Percentiles rank a stretch among this genome's conserved stretches.
phyloP scores from a whole-genome alignment of 768 basidiomycete species.

The Artomyces pyxidatus region DNA sequence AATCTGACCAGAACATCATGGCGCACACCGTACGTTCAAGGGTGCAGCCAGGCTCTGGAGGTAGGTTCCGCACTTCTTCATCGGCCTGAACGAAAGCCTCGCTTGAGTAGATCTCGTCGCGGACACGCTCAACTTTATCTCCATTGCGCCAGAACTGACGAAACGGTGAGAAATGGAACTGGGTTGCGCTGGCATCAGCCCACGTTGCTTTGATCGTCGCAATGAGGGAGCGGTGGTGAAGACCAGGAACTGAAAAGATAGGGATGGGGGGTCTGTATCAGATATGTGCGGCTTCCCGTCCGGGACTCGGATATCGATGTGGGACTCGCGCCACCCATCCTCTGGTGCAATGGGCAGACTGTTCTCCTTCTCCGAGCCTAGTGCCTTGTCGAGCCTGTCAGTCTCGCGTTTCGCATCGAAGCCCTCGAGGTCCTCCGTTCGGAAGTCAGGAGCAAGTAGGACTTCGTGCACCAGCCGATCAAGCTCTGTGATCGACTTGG shows the following conservation, averaged over 20 bases:
- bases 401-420: slow-evolving; percentile 16
- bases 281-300: slow-evolving; percentile 4
- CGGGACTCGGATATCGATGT: slow-evolving; percentile 19
- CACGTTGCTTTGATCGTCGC: slow-evolving; percentile 20
- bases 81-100: not conserved
- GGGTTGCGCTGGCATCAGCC: not conserved
- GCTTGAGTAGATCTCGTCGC: not conserved
- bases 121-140: not conserved
- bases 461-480: slow-evolving; percentile 22
- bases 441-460: slow-evolving; percentile 18
- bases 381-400: slow-evolving; percentile 9
- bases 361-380: not conserved
- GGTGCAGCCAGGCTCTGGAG: not conserved
- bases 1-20: slow-evolving; percentile 17
- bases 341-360: not conserved
- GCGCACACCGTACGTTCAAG: not conserved
- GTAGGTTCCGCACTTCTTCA: not conserved
- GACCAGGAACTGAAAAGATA: slow-evolving; percentile 20
- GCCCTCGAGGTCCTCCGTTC: slow-evolving; percentile 7
- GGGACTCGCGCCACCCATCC: slow-evolving; percentile 14
- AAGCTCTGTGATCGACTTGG: slow-evolving; percentile 22
- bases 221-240: slow-evolving; percentile 21
- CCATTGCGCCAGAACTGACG: not conserved
- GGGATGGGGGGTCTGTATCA: slow-evolving; percentile 20
- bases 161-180: slow-evolving; percentile 8